Evolutionary conservation across 345 rosid genomes (phyloP), one percentile per base, ranked within the genome.

Genomic region (Pugionium cornutum): DNA sequence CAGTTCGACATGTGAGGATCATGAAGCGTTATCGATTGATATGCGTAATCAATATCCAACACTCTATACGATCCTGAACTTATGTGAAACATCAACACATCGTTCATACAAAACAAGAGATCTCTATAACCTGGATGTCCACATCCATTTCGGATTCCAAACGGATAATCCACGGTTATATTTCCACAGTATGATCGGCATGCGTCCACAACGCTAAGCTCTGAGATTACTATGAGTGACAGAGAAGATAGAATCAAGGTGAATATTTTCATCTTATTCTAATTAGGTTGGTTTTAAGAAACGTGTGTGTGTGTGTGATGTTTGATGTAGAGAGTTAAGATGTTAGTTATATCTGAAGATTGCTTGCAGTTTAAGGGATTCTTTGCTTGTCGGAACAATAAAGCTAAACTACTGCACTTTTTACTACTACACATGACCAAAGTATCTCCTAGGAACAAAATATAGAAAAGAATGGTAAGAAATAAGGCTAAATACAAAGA

Each of bases 121-220:
- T 90, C 96, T 45, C 85, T 73, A 65, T 81, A 90, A 2, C 92
- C 96, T 5, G 95, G 96, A 70, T 94, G 96, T 39, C 99, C 97
- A 65, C 97, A 92, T 34, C 98, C 98, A 10, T 70, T 62, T 40
- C 69, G 80, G 47, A 92, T 73, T 0, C 92, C 75, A 62, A 92
- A 92, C 4, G 97, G 96, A 69, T 89, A 89, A 58, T 89, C 88
- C 2, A 89, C 39, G 18, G 96, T 87, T 44, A 92, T 77, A 66
- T 89, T 92, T 50, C 97, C 97, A 25, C 97, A 89, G 47, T 79
- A 86, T 9, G 97, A 88, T 71, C 97, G 68, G 66, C 97, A 89
- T 0, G 68, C 70, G 6, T 71, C 70, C 42, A 57, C 58, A 29
- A 29, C 53, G 33, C 1, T 8, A 44, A 52, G 7, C 44, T 81